These are phyloP conservation scores for Polychytrium aggregatum DNA, from an alignment of 192 early-diverging fungal species.

Conservation along the genomic window DNA sequence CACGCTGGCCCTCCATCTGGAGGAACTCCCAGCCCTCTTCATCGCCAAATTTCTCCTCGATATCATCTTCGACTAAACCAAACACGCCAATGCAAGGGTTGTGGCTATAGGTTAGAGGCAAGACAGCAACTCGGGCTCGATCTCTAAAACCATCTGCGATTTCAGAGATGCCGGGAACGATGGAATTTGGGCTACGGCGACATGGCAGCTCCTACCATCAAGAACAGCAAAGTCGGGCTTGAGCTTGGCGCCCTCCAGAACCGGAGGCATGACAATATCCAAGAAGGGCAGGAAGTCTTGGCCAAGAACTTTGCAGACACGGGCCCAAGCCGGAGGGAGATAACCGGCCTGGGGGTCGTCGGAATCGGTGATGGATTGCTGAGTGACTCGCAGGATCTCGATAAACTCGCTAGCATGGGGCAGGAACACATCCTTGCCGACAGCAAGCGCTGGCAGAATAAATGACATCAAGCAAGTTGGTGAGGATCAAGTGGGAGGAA, in stretches of 20 bases:
- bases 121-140: no score
- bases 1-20: conserved; percentile 70
- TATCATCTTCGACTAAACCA: conserved; percentile 73
- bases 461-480: no score
- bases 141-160: no score
- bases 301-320: conserved; percentile 90
- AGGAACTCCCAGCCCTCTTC: conserved; percentile 99
- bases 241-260: conserved; percentile 69
- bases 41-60: conserved; percentile 76
- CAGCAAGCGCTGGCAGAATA: conserved; percentile 52
- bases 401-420: conserved; percentile 72
- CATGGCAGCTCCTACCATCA: conserved; percentile 23
- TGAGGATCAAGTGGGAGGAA: no score
- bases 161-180: no score
- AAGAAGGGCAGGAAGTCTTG: conserved; percentile 90
- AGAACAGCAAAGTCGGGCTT: conserved; percentile 90
- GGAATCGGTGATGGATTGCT: conserved; percentile 64
- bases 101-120: no score
- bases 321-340: conserved; percentile 90
- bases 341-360: conserved; percentile 93
- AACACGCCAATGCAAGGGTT: no score
- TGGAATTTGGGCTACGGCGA: background rate
- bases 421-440: conserved; percentile 80
- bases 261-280: conserved; percentile 82
- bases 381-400: conserved; percentile 65